Conservation (phyloP, 805 yeast genomes). For the Wickerhamomyces hampshirensis region DNA sequence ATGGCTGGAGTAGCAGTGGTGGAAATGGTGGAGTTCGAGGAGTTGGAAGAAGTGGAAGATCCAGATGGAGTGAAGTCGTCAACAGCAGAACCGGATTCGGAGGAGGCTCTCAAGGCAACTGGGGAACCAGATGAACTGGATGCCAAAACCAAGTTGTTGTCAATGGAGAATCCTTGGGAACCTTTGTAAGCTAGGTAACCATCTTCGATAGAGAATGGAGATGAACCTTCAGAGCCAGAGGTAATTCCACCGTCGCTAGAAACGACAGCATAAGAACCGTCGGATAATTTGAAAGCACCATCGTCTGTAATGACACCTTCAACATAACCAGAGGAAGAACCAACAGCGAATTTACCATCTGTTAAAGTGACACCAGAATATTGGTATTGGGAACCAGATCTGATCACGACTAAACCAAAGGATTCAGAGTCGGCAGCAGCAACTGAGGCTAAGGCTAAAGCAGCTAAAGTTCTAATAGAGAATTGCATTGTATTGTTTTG, state of each 20-base stretch:
- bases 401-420: slow-evolving; percentile 31
- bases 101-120: slow-evolving; percentile 19
- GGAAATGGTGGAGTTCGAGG: slow-evolving; percentile 5
- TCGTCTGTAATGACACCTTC: slow-evolving; percentile 26
- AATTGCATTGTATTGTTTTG: slow-evolving; percentile 21
- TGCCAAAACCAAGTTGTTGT: slow-evolving; percentile 19
- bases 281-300: slow-evolving; percentile 27
- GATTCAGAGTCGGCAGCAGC: slow-evolving; percentile 33
- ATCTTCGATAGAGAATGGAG: slow-evolving; percentile 35
- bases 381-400: slow-evolving; percentile 33
- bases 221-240: slow-evolving; percentile 27
- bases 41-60: slow-evolving; percentile 11
- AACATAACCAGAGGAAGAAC: slow-evolving; percentile 14
- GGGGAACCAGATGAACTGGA: slow-evolving; percentile 11
- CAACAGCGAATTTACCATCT: slow-evolving; percentile 16
- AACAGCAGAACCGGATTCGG: slow-evolving; percentile 21
- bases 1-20: slow-evolving; percentile 7
- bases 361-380: slow-evolving; percentile 21
- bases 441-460: slow-evolving; percentile 25
- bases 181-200: slow-evolving; percentile 34
- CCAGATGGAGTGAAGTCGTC: slow-evolving; percentile 23
- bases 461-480: slow-evolving; percentile 18
- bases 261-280: slow-evolving; percentile 27
- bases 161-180: slow-evolving; percentile 33
- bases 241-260: slow-evolving; percentile 21